Base-by-base conservation (phyloP, 2,329 filamentous ascomycete species). In the Cladophialophora bantiana region DNA sequence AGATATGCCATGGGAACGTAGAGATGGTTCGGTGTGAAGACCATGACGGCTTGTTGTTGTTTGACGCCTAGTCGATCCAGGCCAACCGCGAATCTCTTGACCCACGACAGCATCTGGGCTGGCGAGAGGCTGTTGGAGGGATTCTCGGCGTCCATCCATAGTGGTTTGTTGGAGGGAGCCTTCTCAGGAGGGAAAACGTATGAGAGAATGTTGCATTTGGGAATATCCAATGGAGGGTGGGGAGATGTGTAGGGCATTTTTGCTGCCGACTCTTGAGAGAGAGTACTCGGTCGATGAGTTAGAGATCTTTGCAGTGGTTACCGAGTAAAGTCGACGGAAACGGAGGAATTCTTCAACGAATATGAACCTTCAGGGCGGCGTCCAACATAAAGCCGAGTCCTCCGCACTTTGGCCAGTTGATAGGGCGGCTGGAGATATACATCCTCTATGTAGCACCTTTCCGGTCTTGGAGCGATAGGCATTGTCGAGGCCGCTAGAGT, bases 21-120 rank as follows among this genome's bases (percentile, higher is more conserved):
- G 20, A 93, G 78, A 69, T 84, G 88, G 78, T 92, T 93, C 31
- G 86, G 85, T 0, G 88, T 88, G 76, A 88, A 92, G 20, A 93
- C 79, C 64, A 93, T 80, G 10, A 93, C 85, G 1, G 89, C 85
- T 70, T 91, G 89, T 34, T 89, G 88, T 0, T 81, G 80, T 68
- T 86, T 79, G 45, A 93, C 77, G 2, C 90, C 90, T 34, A 84
- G 82, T 59, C 83, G 81, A 40, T 82, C 82, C 20, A 91, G 79
- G 1, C 90, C 90, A 7, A 87, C 79, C 1, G 89, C 90, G n/a
- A 93, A 77, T 20, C 90, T 87, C 75, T 92, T 88, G 26, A 87
- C 83, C 79, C 89, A 87, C 66, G 87, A 80, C 15, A 90, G 86
- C 75, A 89, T 90, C 66, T 85, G 82, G 45, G 80, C 72, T 53